phyloP scores from a whole-genome alignment of 2,329 filamentous ascomycete genomes.

The Escovopsis sp. region DNA sequence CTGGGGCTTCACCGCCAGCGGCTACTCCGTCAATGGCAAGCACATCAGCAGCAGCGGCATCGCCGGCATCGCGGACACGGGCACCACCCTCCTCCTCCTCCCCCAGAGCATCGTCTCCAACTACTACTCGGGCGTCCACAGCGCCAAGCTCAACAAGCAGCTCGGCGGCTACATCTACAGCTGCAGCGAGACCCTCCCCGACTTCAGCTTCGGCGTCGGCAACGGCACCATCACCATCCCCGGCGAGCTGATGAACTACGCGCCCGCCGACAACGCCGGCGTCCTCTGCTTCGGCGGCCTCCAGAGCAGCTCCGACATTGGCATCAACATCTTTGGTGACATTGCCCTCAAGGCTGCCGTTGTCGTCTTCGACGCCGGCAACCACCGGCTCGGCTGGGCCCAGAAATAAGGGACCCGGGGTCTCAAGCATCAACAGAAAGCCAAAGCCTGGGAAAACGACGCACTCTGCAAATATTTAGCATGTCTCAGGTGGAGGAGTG shows the following conservation, averaged over 20 bases:
- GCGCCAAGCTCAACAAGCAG: conserved; percentile 17
- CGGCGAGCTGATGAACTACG: conserved; percentile 38
- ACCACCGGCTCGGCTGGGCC: conserved; percentile 32
- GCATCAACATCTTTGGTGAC: conserved; percentile 45
- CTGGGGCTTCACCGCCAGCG: conserved; percentile 31
- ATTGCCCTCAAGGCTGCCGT: conserved; percentile 46
- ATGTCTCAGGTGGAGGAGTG: too few species aligned
- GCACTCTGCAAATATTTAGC: too few species aligned
- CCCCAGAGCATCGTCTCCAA: conserved; percentile 33
- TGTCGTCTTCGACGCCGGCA: conserved; percentile 40
- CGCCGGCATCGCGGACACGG: conserved; percentile 39
- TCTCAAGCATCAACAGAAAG: neutral
- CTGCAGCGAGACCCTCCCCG: conserved; percentile 29
- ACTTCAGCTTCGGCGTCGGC: conserved; percentile 40
- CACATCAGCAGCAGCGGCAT: conserved; percentile 22
- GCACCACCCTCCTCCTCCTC: conserved; percentile 48
- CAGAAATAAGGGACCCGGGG: conserved; percentile 5
- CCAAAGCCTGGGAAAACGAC: too few species aligned
- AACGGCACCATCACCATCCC: conserved; percentile 39
- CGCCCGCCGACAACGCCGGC: conserved; percentile 26
- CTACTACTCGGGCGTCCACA: conserved; percentile 31
- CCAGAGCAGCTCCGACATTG: conserved; percentile 34
- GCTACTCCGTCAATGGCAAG: conserved; percentile 10
- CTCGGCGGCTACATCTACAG: conserved; percentile 30
- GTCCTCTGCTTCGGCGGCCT: conserved; percentile 50